Evolutionary conservation across 257 asterid species (phyloP).

Genomic region (Galeopsis tetrahit): DNA sequence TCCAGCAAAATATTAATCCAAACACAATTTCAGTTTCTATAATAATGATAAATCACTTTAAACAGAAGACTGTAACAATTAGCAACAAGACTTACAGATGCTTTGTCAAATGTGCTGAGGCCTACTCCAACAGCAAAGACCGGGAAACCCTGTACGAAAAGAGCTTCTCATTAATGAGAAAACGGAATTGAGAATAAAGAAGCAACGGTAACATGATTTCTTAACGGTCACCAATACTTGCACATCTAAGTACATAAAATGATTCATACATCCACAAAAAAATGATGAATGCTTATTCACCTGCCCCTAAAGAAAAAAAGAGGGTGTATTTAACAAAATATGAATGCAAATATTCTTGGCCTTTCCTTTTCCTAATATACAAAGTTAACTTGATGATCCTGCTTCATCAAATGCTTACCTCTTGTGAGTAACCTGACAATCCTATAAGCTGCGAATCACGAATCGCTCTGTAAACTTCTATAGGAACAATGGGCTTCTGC

Average conservation of each 20-base stretch:
- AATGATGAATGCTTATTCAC: too few relatives aligned
- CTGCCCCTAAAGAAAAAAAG: too few relatives aligned
- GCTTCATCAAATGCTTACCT: slow-evolving; percentile 47
- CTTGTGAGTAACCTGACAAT: slow-evolving; percentile 64
- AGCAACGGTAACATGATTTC: not conserved
- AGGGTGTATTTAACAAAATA: too few relatives aligned
- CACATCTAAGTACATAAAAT: too few relatives aligned
- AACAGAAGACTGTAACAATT: slow-evolving; percentile 8
- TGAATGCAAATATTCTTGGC: too few relatives aligned
- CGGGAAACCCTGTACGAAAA: slow-evolving; percentile 52
- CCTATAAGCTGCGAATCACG: slow-evolving; percentile 81
- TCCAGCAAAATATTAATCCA: slow-evolving; percentile 2
- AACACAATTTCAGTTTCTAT: too few relatives aligned
- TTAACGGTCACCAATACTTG: too few relatives aligned
- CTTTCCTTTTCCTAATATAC: not conserved
- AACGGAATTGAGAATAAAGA: not conserved
- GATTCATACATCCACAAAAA: too few relatives aligned
- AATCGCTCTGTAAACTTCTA: slow-evolving; percentile 56
- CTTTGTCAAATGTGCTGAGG: slow-evolving; percentile 61
- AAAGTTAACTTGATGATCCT: slow-evolving; percentile 19
- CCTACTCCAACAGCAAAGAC: slow-evolving; percentile 67
- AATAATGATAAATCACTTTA: not conserved
- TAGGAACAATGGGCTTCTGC: slow-evolving; percentile 71
- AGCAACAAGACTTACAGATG: slow-evolving; percentile 50
- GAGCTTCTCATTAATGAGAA: slow-evolving; percentile 22